Percentiles rank a stretch among this genome's conserved stretches.
Evolutionary conservation across 2,329 filamentous ascomycete genomes (phyloP).

Genomic region (Eurotiales sp.): DNA sequence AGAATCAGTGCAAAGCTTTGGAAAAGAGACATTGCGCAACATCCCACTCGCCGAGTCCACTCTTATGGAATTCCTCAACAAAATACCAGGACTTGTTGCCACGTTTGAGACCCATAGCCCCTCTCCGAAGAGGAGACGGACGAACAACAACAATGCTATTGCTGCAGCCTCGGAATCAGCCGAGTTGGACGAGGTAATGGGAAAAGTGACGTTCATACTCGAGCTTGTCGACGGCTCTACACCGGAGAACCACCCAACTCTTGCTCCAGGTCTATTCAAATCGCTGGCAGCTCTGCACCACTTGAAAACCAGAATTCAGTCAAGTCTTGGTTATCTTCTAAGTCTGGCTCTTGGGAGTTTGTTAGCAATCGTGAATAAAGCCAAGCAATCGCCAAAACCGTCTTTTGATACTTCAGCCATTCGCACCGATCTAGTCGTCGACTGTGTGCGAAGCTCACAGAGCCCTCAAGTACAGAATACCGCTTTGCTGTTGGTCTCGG

Average conservation of each 20-base stretch:
- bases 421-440: constrained; percentile 84
- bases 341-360: constrained; percentile 78
- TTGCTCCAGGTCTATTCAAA: constrained; percentile 77
- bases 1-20: constrained; percentile 27
- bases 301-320: constrained; percentile 74
- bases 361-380: constrained; percentile 75
- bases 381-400: constrained; percentile 43
- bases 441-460: constrained; percentile 86
- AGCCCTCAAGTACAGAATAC: constrained; percentile 93
- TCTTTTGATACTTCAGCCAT: constrained; percentile 75
- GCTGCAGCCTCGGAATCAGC: constrained; percentile 59
- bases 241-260: constrained; percentile 67
- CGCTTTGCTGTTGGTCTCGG: constrained; percentile 81
- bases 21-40: constrained; percentile 65
- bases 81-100: constrained; percentile 64
- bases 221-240: constrained; percentile 81
- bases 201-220: constrained; percentile 78
- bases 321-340: constrained; percentile 86
- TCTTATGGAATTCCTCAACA: constrained; percentile 68
- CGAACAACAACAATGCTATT: constrained; percentile 67
- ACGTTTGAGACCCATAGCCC: constrained; percentile 69
- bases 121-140: constrained; percentile 73
- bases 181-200: constrained; percentile 65
- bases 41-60: constrained; percentile 71
- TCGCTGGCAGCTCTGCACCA: constrained; percentile 83